These are phyloP conservation scores for Thozetella sp. DNA, from an alignment of 495 filamentous ascomycete genomes.

Conservation along the genomic window DNA sequence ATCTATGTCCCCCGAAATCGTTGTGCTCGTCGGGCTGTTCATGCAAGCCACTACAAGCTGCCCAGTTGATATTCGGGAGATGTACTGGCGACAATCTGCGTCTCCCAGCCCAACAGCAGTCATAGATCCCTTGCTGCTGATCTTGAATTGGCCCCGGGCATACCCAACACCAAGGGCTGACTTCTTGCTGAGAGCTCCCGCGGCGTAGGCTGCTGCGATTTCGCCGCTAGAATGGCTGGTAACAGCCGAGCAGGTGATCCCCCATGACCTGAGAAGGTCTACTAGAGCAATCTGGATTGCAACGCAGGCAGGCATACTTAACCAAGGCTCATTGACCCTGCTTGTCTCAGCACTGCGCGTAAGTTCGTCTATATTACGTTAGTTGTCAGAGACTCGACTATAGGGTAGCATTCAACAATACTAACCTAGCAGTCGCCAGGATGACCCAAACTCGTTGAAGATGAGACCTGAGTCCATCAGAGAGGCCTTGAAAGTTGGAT, in stretches of 20 bases:
- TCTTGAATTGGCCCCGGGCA: slow-evolving; percentile 27
- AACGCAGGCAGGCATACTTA: slow-evolving; percentile 46
- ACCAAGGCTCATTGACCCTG: slow-evolving; percentile 24
- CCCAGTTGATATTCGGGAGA: slow-evolving; percentile 20
- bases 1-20: slow-evolving; percentile 39
- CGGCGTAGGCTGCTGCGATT: slow-evolving; percentile 55
- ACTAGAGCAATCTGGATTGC: slow-evolving; percentile 56
- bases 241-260: slow-evolving; percentile 47
- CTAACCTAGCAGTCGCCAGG: slow-evolving; percentile 22
- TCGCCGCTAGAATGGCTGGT: slow-evolving; percentile 69
- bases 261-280: slow-evolving; percentile 51
- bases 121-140: slow-evolving; percentile 37
- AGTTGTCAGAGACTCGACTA: neutral
- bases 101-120: slow-evolving; percentile 37
- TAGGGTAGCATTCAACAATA: neutral
- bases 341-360: slow-evolving; percentile 16
- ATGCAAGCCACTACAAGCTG: slow-evolving; percentile 42
- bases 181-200: slow-evolving; percentile 37
- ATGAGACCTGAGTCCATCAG: slow-evolving; percentile 24
- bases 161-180: slow-evolving; percentile 49
- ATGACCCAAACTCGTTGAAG: slow-evolving; percentile 29
- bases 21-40: slow-evolving; percentile 48
- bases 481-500: slow-evolving; percentile 25
- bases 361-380: slow-evolving; percentile 21
- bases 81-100: slow-evolving; percentile 18